Evolutionary conservation across 768 basidiomycete species (phyloP).

Genomic region (Tricholoma bakamatsutake): DNA sequence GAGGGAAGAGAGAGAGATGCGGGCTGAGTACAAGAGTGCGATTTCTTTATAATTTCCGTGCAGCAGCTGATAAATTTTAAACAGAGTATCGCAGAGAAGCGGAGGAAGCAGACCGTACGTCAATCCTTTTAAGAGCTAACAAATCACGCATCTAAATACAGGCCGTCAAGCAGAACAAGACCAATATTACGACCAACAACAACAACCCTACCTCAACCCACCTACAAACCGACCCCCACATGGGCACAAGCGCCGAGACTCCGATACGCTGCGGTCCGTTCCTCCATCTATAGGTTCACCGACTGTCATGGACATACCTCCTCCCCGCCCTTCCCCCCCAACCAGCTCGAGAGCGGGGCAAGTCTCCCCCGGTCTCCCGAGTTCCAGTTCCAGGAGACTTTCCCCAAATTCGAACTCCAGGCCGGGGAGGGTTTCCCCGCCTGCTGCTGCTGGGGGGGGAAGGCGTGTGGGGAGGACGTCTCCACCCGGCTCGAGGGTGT

Average conservation of each 20-base stretch:
- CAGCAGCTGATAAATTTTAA: neutral
- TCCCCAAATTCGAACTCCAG: conserved; percentile 12
- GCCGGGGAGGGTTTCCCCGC: conserved; percentile 13
- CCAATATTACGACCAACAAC: conserved; percentile 15
- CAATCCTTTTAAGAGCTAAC: conserved; percentile 14
- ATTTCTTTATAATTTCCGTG: conserved; percentile 2
- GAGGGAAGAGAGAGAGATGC: conserved; percentile 37
- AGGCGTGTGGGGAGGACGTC: conserved; percentile 27
- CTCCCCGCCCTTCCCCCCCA: conserved; percentile 10
- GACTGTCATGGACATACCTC: conserved; percentile 41
- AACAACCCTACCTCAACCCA: conserved; percentile 33
- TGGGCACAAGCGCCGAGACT: conserved; percentile 64
- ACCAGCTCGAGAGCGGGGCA: conserved; percentile 10
- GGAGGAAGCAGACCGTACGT: conserved; percentile 38
- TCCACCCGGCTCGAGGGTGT: conserved; percentile 18
- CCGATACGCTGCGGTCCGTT: conserved; percentile 63
- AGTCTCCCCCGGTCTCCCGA: conserved; percentile 10
- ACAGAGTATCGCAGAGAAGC: conserved; percentile 32
- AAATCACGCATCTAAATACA: conserved; percentile 1
- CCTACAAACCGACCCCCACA: conserved; percentile 22
- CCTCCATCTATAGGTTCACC: conserved; percentile 42
- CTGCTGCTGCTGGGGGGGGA: neutral
- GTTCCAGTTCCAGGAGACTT: conserved; percentile 4
- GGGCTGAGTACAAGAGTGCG: conserved; percentile 37
- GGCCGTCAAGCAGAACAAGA: conserved; percentile 14